Evolutionary conservation across 164 flowering plant genomes (phyloP).

Genomic region (Vitis cinerea): DNA sequence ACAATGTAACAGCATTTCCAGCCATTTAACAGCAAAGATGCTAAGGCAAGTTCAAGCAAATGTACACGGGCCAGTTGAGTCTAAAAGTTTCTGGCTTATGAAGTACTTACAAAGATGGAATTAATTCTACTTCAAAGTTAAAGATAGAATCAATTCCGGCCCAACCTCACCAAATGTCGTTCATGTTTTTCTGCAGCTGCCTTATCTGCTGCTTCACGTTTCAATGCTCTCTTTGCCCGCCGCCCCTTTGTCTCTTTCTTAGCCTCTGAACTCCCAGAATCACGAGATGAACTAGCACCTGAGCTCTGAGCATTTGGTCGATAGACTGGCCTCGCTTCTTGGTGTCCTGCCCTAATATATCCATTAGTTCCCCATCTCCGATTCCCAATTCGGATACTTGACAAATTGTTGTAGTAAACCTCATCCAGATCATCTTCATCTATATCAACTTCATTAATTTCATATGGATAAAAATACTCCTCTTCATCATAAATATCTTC

Average conservation of each 20-base stretch:
- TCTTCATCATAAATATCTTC: constrained; percentile 41
- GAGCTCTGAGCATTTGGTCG: constrained; percentile 32
- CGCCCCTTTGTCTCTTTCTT: constrained; percentile 44
- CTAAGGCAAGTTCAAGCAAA: not conserved
- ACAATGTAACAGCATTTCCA: too few relatives aligned
- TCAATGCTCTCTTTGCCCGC: constrained; percentile 77
- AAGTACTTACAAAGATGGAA: not conserved
- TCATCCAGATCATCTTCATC: constrained; percentile 57
- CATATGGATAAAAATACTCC: constrained; percentile 27
- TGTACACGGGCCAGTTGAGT: constrained; percentile 15
- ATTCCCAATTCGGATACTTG: constrained; percentile 75
- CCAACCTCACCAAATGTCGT: constrained; percentile 61
- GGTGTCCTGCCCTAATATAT: constrained; percentile 74
- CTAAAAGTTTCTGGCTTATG: constrained; percentile 3
- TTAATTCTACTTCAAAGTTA: too few relatives aligned
- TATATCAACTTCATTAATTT: constrained; percentile 15
- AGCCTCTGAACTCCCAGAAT: constrained; percentile 38
- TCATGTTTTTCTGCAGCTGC: constrained; percentile 78
- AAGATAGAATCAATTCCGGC: constrained; percentile 27
- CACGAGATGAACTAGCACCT: constrained; percentile 58
- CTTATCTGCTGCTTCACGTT: constrained; percentile 88
- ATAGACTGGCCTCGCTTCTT: constrained; percentile 69
- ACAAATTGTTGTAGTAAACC: constrained; percentile 37
- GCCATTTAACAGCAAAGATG: not conserved
- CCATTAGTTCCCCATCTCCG: constrained; percentile 94